These are phyloP conservation scores for Suillus placidus DNA, from an alignment of 768 basidiomycete genomes.

Conservation along the genomic window DNA sequence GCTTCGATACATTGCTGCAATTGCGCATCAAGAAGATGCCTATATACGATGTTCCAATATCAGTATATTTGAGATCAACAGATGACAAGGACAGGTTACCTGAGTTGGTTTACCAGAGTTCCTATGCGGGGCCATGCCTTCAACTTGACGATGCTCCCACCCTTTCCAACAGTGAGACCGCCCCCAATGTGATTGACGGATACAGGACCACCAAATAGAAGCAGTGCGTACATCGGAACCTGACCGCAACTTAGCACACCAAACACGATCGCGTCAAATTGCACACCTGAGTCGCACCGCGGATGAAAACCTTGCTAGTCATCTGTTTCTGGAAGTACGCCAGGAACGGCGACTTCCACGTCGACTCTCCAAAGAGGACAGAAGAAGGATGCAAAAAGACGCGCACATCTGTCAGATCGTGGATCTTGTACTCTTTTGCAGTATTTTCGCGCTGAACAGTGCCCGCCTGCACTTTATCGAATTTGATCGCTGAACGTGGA, in stretches of 20 bases:
- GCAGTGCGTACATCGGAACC: slow-evolving; percentile 85
- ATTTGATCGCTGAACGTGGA: slow-evolving; percentile 74
- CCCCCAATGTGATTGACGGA: slow-evolving; percentile 79
- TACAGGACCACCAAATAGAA: slow-evolving; percentile 84
- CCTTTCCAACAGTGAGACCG: slow-evolving; percentile 65
- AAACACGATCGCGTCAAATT: background rate
- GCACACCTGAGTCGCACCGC: slow-evolving; percentile 84
- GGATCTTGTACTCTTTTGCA: slow-evolving; percentile 83
- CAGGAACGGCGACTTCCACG: slow-evolving; percentile 79
- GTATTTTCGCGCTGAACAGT: slow-evolving; percentile 83
- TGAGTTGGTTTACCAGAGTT: slow-evolving; percentile 82
- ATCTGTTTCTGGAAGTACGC: slow-evolving; percentile 82
- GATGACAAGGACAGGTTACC: slow-evolving; percentile 46
- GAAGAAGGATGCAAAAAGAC: slow-evolving; percentile 87
- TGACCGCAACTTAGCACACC: slow-evolving; percentile 29
- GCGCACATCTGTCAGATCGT: slow-evolving; percentile 61
- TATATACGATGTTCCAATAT: slow-evolving; percentile 25
- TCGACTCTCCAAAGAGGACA: slow-evolving; percentile 69
- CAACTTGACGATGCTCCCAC: slow-evolving; percentile 58
- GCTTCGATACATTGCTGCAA: slow-evolving; percentile 66
- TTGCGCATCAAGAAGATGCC: slow-evolving; percentile 71
- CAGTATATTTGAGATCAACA: background rate
- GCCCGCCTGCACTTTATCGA: slow-evolving; percentile 83
- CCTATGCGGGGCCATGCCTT: slow-evolving; percentile 91
- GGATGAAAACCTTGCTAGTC: slow-evolving; percentile 82